Conservation (phyloP, 352 stramenopile genomes). For the Phytopythium aichiense region DNA sequence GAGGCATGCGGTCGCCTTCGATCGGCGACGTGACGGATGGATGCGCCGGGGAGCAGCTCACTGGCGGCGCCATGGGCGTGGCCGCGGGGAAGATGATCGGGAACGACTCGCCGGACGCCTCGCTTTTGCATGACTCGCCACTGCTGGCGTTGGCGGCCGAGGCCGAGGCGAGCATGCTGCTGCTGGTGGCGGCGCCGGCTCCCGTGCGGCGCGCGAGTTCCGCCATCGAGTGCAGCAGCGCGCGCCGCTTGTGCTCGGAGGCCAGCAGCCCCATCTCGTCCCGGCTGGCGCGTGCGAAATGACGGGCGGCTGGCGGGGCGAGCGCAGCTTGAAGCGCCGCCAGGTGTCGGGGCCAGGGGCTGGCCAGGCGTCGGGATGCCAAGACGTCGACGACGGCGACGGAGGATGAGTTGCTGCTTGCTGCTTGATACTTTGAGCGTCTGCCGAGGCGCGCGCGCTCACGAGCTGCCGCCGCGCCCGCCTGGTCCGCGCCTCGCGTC, state of each 20-base stretch:
- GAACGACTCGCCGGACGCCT: neutral
- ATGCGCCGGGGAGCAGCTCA: neutral
- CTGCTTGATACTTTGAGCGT: neutral
- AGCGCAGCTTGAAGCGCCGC: neutral
- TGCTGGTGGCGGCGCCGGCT: conserved; percentile 1
- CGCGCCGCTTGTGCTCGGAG: conserved; percentile 27
- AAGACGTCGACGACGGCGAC: neutral
- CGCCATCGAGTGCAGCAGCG: conserved; percentile 37
- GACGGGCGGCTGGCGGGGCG: neutral
- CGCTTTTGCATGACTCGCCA: neutral
- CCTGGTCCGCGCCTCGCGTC: neutral
- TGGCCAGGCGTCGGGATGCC: neutral
- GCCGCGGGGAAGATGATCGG: conserved; percentile 5
- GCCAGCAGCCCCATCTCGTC: conserved; percentile 29
- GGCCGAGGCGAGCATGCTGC: neutral
- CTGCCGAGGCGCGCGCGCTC: neutral
- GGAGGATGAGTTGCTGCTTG: neutral
- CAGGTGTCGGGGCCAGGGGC: neutral
- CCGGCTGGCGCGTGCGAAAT: conserved; percentile 5
- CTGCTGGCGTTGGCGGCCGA: neutral
- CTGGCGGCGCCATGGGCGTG: conserved; percentile 6
- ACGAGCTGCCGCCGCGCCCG: neutral
- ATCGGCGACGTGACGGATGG: conserved; percentile 9
- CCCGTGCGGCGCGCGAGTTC: conserved; percentile 22
- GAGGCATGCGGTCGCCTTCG: conserved; percentile 7